These are phyloP conservation scores for Oryza punctata DNA, from an alignment of 176 grass and related monocot genomes.

Conservation along the genomic window DNA sequence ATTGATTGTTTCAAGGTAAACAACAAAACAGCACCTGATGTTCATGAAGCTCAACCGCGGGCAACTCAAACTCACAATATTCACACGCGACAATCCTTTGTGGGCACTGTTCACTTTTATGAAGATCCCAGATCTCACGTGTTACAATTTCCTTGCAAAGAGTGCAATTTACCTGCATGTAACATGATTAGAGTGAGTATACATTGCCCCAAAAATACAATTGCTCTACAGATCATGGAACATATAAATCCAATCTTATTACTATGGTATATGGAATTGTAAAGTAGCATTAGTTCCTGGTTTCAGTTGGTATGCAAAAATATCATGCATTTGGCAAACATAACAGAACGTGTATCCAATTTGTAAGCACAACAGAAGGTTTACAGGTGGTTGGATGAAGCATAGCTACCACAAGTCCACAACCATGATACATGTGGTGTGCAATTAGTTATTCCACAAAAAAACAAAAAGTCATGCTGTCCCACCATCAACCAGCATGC, in stretches of 20 bases:
- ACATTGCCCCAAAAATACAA: neutral
- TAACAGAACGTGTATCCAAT: neutral
- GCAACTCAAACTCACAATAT: constrained; percentile 93
- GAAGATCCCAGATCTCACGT: constrained; percentile 64
- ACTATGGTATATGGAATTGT: neutral
- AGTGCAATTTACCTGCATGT: constrained; percentile 66
- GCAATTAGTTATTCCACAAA: neutral
- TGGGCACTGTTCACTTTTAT: constrained; percentile 73
- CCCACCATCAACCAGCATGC: neutral
- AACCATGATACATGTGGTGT: neutral
- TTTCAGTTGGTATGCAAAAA: constrained; percentile 9
- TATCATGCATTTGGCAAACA: neutral
- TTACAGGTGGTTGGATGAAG: neutral
- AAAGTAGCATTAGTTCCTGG: neutral
- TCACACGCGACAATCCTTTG: constrained; percentile 80
- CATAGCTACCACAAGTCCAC: too few relatives aligned
- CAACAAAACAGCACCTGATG: constrained; percentile 67
- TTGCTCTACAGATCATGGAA: neutral
- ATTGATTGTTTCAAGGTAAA: neutral
- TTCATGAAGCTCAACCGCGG: constrained; percentile 76
- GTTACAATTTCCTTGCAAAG: constrained; percentile 80
- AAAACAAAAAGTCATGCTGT: neutral
- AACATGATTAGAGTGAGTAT: constrained; percentile 31
- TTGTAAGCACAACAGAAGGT: neutral
- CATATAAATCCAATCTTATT: constrained; percentile 26